phyloP scores from a whole-genome alignment of 2,329 filamentous ascomycete species.

The Gremmenia infestans region DNA sequence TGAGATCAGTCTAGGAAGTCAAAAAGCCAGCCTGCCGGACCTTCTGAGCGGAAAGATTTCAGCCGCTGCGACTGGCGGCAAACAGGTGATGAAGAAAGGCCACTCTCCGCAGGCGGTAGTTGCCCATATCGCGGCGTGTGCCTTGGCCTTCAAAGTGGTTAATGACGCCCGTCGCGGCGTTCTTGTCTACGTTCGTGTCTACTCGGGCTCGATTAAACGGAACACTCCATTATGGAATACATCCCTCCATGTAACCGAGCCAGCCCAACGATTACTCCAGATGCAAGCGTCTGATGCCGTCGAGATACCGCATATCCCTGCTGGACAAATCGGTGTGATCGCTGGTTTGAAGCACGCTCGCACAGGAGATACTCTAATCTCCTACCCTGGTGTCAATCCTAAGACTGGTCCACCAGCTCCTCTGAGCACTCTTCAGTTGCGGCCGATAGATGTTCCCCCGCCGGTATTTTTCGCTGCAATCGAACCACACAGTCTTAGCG shows the following conservation, averaged over 20 bases:
- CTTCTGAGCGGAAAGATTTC: slow-evolving; percentile 42
- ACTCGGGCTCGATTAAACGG: slow-evolving; percentile 73
- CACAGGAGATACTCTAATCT: slow-evolving; percentile 87
- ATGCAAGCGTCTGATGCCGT: slow-evolving; percentile 87
- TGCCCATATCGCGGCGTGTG: slow-evolving; percentile 56
- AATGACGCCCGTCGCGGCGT: slow-evolving; percentile 81
- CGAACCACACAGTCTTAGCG: slow-evolving; percentile 71
- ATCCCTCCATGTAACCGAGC: slow-evolving; percentile 72
- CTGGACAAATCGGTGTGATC: slow-evolving; percentile 92
- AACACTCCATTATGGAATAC: slow-evolving; percentile 83
- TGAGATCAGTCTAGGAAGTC: slow-evolving; percentile 63
- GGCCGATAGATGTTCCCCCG: slow-evolving; percentile 83
- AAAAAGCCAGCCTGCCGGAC: slow-evolving; percentile 48
- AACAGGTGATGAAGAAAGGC: slow-evolving; percentile 33
- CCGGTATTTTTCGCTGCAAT: slow-evolving; percentile 96
- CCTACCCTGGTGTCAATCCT: slow-evolving; percentile 57
- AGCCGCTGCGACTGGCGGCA: slow-evolving; percentile 32
- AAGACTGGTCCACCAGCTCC: slow-evolving; percentile 61
- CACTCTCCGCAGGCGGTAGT: slow-evolving; percentile 38
- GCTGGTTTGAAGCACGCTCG: slow-evolving; percentile 85
- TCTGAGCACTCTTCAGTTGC: slow-evolving; percentile 72
- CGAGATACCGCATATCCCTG: slow-evolving; percentile 72
- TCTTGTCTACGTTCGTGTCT: slow-evolving; percentile 87
- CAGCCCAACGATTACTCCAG: slow-evolving; percentile 74
- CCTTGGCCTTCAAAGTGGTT: slow-evolving; percentile 86